These are phyloP conservation scores for Nicotiana attenuata DNA, from an alignment of 257 asterid genomes.

Conservation along the genomic window DNA sequence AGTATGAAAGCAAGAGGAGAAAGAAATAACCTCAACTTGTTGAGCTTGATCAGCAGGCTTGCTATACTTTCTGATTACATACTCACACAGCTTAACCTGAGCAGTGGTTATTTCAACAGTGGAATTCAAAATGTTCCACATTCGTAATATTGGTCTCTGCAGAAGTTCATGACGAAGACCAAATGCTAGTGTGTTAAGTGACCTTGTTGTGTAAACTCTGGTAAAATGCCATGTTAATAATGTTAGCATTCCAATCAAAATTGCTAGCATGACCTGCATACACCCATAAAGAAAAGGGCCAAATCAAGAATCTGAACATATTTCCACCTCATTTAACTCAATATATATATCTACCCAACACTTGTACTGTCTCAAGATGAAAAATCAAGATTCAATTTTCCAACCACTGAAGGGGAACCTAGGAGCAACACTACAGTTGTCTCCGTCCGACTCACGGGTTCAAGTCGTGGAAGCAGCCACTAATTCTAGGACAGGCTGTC, in stretches of 20 bases:
- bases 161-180: constrained; percentile 88
- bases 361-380: background rate
- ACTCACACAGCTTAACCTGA: constrained; percentile 79
- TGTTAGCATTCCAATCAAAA: constrained; percentile 77
- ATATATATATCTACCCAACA: background rate
- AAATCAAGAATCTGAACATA: background rate
- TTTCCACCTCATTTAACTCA: background rate
- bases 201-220: constrained; percentile 67
- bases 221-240: constrained; percentile 92
- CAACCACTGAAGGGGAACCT: background rate
- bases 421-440: too few species aligned
- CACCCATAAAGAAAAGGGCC: background rate
- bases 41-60: constrained; percentile 67
- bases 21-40: constrained; percentile 62
- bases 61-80: constrained; percentile 54
- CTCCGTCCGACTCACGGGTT: too few species aligned
- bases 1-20: background rate
- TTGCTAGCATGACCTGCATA: constrained; percentile 83
- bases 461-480: too few species aligned
- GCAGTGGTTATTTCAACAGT: constrained; percentile 88
- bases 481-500: too few species aligned
- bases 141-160: constrained; percentile 73
- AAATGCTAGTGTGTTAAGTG: constrained; percentile 66
- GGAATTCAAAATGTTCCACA: constrained; percentile 85
- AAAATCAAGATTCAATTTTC: constrained; percentile 1